Conservation (phyloP, 306 rosid genomes). For the Myrica gale region DNA sequence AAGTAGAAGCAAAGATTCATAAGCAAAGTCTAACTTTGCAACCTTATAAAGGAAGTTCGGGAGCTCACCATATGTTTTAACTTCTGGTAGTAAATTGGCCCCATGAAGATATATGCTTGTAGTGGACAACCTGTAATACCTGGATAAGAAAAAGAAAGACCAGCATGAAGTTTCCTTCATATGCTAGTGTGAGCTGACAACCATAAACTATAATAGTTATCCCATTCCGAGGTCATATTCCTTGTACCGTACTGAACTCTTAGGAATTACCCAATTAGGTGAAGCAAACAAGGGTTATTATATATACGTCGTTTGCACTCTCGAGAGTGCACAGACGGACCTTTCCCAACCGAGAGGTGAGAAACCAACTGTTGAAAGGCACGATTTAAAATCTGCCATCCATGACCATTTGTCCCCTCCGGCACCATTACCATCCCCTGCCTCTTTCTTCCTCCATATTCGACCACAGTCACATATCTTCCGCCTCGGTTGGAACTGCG, state of each 20-base stretch:
- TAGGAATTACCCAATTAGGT: background rate
- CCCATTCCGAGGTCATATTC: background rate
- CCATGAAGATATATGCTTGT: constrained; percentile 98
- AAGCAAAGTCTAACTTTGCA: background rate
- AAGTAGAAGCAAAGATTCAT: background rate
- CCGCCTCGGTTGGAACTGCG: too few relatives aligned
- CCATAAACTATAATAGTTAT: background rate
- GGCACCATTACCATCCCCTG: too few relatives aligned
- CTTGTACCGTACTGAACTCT: background rate
- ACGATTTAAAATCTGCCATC: too few relatives aligned
- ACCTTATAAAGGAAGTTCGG: background rate
- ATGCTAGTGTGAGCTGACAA: background rate
- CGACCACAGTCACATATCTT: too few relatives aligned
- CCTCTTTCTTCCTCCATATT: too few relatives aligned
- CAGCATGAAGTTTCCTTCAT: background rate
- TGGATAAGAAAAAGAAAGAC: constrained; percentile 31
- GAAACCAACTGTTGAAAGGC: too few relatives aligned
- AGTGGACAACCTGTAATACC: constrained; percentile 94
- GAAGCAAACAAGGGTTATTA: background rate
- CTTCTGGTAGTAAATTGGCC: constrained; percentile 97
- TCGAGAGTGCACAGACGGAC: too few relatives aligned
- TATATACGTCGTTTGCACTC: too few relatives aligned
- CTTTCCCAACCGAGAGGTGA: too few relatives aligned
- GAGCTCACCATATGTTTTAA: constrained; percentile 86
- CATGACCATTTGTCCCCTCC: too few relatives aligned